Conservation (phyloP, 352 stramenopile genomes). For the Phytophthora cactorum region DNA sequence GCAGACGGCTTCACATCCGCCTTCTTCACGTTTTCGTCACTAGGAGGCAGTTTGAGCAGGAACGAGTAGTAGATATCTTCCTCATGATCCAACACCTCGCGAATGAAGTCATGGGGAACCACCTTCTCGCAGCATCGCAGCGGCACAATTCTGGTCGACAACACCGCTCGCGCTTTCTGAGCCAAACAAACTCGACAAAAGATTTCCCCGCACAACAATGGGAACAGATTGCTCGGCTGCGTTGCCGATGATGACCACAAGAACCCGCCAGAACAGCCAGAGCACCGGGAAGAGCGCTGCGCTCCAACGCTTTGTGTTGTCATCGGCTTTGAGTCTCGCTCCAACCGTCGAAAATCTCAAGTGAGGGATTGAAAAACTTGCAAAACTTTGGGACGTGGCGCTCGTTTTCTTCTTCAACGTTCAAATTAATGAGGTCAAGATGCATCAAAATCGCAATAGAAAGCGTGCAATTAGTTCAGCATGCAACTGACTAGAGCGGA, state of each 20-base stretch:
- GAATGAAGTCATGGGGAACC: constrained; percentile 40
- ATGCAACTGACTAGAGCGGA: neutral
- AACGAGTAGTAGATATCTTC: constrained; percentile 55
- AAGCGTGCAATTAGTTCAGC: constrained; percentile 10
- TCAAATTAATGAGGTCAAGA: constrained; percentile 1
- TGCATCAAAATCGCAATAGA: constrained; percentile 11
- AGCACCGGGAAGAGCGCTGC: constrained; percentile 12
- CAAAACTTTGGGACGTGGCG: constrained; percentile 15
- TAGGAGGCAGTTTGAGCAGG: constrained; percentile 24
- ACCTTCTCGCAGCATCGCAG: constrained; percentile 45
- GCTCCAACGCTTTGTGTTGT: neutral
- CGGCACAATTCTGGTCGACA: constrained; percentile 31
- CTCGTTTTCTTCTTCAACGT: neutral
- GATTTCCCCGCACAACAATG: constrained; percentile 46
- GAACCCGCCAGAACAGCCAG: constrained; percentile 8
- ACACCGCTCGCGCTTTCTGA: constrained; percentile 15
- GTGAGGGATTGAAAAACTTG: neutral
- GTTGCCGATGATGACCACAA: constrained; percentile 16
- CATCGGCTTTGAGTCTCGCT: constrained; percentile 5
- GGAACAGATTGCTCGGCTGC: constrained; percentile 31
- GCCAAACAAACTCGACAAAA: constrained; percentile 44
- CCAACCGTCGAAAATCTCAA: constrained; percentile 14
- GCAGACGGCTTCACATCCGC: neutral
- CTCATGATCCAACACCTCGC: constrained; percentile 33
- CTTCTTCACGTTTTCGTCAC: neutral